Evolutionary conservation across 331 rosid genomes (phyloP), one percentile per base, ranked within the genome.

Genomic region (Pyrus hybrid): DNA sequence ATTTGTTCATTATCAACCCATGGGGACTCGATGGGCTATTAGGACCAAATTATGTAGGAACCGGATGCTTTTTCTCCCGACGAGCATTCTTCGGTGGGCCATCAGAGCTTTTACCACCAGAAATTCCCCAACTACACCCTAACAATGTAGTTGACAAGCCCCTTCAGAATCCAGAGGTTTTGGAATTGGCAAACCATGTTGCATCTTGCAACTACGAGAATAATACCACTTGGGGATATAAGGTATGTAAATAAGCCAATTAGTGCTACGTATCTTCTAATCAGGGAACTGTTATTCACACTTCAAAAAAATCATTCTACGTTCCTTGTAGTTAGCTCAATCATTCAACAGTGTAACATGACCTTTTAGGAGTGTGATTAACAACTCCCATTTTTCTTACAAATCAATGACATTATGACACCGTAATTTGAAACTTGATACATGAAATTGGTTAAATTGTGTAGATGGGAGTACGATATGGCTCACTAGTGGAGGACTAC

Each of bases 41-140:
- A 1, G 90, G 90, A 3, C 79, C 86, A 3, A 58, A 33, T 35
- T 75, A 84, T 68, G 22, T 77, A 2, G 88, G 90, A 10, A 81
- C 82, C 0, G 85, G 86, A 0, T 82, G 88, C 47, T 82, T 87
- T 13, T 87, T 87, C 62, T n/a, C 14, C 3, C 63, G 86, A 23
- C 77, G 82, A 32, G 75, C 16, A 3, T 82, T 87, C 79, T 84
- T 84, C 20, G 88, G 90, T 7, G 74, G 78, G 21, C 88, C 90
- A 6, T 79, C 75, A 0, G 22, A 58, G 16, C 13, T 82, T 0
- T 41, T 74, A 22, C 13, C 70, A 1, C 85, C 83, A 0, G 80
- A 84, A n/a, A 64, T 84, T 6, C 64, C 67, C 1, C 51, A 74
- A 22, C 29, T 87, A 6, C 5, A 71, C 17, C 88, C 88, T 1